A percentile compares a stretch with the other conserved stretches of the same genome.
Conservation (phyloP, 345 rosid species). For the Bruguiera gymnorhiza region DNA sequence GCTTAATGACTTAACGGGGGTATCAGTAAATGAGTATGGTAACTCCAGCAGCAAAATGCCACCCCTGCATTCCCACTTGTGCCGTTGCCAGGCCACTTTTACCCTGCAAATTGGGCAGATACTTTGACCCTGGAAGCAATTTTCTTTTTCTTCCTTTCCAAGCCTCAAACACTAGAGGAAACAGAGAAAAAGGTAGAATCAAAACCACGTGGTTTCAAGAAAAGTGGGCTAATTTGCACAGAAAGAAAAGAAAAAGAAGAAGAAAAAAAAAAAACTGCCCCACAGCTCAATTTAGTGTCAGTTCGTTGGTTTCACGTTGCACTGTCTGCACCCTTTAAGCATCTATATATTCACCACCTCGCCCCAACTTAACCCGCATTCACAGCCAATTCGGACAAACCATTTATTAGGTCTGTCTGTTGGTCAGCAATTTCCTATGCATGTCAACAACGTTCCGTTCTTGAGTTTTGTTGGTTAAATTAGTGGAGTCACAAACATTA, state of each 20-base stretch:
- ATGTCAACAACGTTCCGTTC: no score
- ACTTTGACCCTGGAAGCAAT: no score
- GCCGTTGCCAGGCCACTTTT: no score
- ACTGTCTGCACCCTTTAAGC: not conserved
- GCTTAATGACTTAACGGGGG: no score
- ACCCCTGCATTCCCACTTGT: no score
- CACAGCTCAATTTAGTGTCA: conserved; percentile 9
- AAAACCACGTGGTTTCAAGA: conserved; percentile 28
- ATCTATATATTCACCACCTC: conserved; percentile 20
- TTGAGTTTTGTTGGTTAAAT: no score
- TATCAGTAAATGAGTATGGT: no score
- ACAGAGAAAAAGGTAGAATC: not conserved
- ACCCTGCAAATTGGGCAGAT: no score
- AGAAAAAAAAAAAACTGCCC: conserved; percentile 12
- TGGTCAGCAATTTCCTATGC: no score
- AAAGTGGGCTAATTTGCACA: not conserved
- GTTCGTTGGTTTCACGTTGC: conserved; percentile 19
- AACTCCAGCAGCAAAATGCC: no score
- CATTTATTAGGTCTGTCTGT: no score
- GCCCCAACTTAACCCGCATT: conserved; percentile 1
- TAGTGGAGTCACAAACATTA: not conserved
- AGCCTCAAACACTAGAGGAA: not conserved
- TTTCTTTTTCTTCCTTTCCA: not conserved
- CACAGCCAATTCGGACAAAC: not conserved
- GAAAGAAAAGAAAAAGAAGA: not conserved